Evolutionary conservation across 2,329 filamentous ascomycete species (phyloP), one percentile per base, ranked within the genome.

Genomic region (Dothidotthia symphoricarpi): DNA sequence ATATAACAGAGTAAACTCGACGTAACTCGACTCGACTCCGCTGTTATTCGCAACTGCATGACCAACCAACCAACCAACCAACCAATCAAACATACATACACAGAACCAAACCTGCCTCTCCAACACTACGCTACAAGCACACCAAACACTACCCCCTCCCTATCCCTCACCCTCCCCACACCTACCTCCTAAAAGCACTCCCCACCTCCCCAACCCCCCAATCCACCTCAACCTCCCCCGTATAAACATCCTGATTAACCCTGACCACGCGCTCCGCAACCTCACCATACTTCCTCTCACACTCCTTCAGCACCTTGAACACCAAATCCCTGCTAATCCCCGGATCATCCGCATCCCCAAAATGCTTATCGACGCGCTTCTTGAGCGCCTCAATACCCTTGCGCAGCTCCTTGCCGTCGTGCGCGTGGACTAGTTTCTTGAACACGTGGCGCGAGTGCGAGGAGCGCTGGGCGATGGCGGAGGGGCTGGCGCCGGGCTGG

Each of bases 341-440:
- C 38, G 82, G 80, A 47, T 90, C 86, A 53, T 94, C 88, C 4
- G 83, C 86, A 52, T 95, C 88, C 28, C 88, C 88, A 74, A 97
- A 97, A 68, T 97, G 91, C 72, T 97, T 98, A 69, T 97, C 91
- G 1, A 97, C 87, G 33, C 91, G 80, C 72, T 95, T 95, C 58
- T 85, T 85, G 51, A 97, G 75, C 36, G 87, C 80, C 57, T 95
- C 88, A 52, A 95, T 85, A n/a, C 91, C 90, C 62, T 90, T 89
- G 49, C 86, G 80, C 28, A 96, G 79, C 67, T 96, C 89, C 63
- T 87, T 90, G 14, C 75, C 75, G 65, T 97, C 91, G 65, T 93
- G 86, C 29, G 78, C 77, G 39, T 84, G 77, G 24, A 96, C 75
- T 3, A 95, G 72, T 70, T 95, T 96, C 75, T 90, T 91, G 64